Percentiles rank a stretch among this genome's conserved stretches.
Conservation (phyloP, 306 rosid species). For the Lagenaria siceraria region DNA sequence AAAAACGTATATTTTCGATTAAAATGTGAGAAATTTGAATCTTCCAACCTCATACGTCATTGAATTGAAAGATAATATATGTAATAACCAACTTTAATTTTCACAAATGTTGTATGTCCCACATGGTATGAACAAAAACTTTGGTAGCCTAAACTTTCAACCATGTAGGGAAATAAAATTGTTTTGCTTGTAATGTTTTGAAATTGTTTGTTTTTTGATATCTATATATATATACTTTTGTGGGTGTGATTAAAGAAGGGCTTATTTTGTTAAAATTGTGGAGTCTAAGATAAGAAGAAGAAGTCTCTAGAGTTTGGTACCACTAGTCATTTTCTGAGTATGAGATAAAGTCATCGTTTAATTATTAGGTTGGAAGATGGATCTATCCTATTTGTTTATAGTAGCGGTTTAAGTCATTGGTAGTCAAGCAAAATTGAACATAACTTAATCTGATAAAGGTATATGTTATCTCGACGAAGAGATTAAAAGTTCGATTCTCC, state of each 20-base stretch:
- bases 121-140: not conserved
- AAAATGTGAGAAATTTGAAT: no score
- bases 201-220: not conserved
- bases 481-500: no score
- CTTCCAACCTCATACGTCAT: no score
- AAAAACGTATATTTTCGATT: no score
- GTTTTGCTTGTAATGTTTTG: not conserved
- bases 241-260: not conserved
- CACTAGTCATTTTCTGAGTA: not conserved
- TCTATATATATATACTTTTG: no score
- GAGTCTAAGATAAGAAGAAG: not conserved
- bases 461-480: no score
- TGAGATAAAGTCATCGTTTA: not conserved
- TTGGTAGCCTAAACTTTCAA: not conserved
- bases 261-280: not conserved
- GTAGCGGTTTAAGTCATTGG: not conserved
- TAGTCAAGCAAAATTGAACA: no score
- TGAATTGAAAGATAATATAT: no score
- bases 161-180: not conserved
- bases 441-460: no score
- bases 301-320: not conserved
- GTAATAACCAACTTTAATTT: not conserved
- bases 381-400: not conserved
- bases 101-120: not conserved
- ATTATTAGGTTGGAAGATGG: not conserved